Evolutionary conservation across 73 alveolate species (phyloP).

Genomic region (Paramecium pentaurelia): DNA sequence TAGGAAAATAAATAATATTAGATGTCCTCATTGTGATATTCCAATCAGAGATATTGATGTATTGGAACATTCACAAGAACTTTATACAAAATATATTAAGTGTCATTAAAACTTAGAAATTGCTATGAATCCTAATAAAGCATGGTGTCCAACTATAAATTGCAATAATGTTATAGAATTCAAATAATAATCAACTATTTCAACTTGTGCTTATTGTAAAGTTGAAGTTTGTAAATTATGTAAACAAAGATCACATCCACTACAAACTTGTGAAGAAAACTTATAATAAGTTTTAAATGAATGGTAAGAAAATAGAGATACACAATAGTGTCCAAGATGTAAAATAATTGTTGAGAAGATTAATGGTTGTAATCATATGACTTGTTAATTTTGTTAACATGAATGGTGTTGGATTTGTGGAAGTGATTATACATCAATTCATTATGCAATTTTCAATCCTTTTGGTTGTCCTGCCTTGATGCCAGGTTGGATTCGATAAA

Average conservation of each 20-base stretch:
- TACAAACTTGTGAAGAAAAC: background rate
- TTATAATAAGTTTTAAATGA: background rate
- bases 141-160: background rate
- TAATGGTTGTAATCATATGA: constrained; percentile 50
- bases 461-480: constrained; percentile 43
- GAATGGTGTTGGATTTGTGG: constrained; percentile 43
- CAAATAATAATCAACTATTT: background rate
- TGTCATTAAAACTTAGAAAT: background rate
- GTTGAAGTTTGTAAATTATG: background rate
- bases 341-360: background rate
- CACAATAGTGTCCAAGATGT: constrained; percentile 21
- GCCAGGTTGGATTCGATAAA: background rate
- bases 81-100: background rate
- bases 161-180: background rate
- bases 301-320: constrained; percentile 20
- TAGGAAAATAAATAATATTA: background rate
- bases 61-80: background rate
- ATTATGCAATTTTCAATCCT: constrained; percentile 30
- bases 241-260: background rate
- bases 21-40: constrained; percentile 4
- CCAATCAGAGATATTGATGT: background rate
- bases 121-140: background rate
- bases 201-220: background rate
- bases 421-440: background rate
- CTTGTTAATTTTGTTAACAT: constrained; percentile 23